These are phyloP conservation scores for Nakazawaea siamensis DNA, from an alignment of 805 yeast genomes.

Conservation along the genomic window DNA sequence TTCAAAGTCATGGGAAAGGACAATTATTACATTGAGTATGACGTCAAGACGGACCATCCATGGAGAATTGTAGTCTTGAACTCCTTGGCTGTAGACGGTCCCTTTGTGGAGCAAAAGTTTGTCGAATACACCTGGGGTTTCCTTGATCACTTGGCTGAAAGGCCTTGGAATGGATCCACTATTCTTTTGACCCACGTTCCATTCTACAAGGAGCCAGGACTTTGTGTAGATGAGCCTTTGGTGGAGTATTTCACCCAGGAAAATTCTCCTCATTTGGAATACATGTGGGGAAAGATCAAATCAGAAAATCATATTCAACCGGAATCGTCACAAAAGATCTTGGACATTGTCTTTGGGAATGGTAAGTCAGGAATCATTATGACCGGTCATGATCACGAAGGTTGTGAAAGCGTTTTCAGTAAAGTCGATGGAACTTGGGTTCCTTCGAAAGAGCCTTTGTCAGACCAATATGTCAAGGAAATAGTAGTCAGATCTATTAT, in stretches of 20 bases:
- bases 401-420: conserved; percentile 71
- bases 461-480: conserved; percentile 48
- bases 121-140: conserved; percentile 65
- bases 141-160: conserved; percentile 46
- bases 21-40: conserved; percentile 73
- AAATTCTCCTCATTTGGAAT: conserved; percentile 52
- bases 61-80: conserved; percentile 88
- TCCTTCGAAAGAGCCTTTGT: conserved; percentile 35
- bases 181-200: conserved; percentile 86
- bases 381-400: conserved; percentile 96
- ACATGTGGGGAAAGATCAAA: conserved; percentile 61
- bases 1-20: conserved; percentile 70
- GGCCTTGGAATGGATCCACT: conserved; percentile 68
- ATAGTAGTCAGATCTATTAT: conserved; percentile 86
- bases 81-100: conserved; percentile 81
- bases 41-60: conserved; percentile 54
- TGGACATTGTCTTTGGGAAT: conserved; percentile 64
- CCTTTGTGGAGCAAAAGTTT: conserved; percentile 71
- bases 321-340: conserved; percentile 57
- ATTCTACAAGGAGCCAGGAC: conserved; percentile 69
- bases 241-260: conserved; percentile 48
- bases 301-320: conserved; percentile 80
- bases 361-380: conserved; percentile 68
- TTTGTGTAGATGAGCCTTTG: conserved; percentile 84
- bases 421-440: conserved; percentile 42